Conservation (phyloP, 768 basidiomycete genomes). For the Royoungia palumana region DNA sequence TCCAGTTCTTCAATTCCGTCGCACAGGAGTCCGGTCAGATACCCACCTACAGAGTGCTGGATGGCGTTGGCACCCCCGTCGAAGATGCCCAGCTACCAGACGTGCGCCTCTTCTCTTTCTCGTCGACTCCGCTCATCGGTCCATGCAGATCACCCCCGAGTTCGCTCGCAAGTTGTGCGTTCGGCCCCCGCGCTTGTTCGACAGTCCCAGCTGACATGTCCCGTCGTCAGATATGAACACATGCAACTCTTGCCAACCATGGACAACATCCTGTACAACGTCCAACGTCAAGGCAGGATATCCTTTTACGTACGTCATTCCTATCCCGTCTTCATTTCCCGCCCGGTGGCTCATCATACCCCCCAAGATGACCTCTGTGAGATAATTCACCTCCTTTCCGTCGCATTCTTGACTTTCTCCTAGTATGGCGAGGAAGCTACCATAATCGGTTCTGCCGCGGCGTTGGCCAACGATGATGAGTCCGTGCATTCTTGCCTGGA, state of each 20-base stretch:
- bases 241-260: constrained; percentile 80
- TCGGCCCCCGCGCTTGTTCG: background rate
- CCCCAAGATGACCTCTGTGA: constrained; percentile 76
- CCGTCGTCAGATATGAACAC: constrained; percentile 56
- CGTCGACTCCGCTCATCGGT: constrained; percentile 5
- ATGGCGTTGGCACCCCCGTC: constrained; percentile 70
- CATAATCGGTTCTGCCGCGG: constrained; percentile 86
- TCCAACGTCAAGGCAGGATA: constrained; percentile 92
- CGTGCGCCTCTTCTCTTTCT: constrained; percentile 38
- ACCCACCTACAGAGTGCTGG: constrained; percentile 84
- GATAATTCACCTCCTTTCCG: constrained; percentile 27
- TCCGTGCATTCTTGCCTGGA: constrained; percentile 36
- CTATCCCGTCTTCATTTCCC: background rate
- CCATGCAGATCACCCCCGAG: constrained; percentile 58
- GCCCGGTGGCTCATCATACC: constrained; percentile 4
- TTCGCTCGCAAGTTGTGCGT: constrained; percentile 62
- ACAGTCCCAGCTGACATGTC: background rate
- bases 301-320: constrained; percentile 71
- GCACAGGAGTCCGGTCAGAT: constrained; percentile 59
- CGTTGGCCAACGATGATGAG: constrained; percentile 81
- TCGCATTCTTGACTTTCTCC: background rate
- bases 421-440: constrained; percentile 91
- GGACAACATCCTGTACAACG: constrained; percentile 87
- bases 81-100: constrained; percentile 75
- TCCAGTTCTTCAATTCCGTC: constrained; percentile 80